phyloP scores from a whole-genome alignment of 768 basidiomycete species.

The Auricularia heimuer region DNA sequence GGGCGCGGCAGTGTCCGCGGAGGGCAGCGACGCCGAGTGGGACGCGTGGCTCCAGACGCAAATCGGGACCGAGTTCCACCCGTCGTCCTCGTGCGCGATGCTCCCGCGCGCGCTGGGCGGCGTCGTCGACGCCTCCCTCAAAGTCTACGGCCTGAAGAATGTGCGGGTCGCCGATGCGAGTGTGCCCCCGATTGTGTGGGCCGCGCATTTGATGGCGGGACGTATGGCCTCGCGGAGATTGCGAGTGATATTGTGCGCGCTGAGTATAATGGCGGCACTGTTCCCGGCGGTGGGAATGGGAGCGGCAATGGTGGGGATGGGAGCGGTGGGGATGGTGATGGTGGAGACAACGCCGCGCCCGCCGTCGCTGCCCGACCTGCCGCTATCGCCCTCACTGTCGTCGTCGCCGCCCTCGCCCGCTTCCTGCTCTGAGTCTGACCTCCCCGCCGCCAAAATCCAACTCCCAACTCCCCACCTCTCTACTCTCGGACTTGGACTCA shows the following conservation, averaged over 20 bases:
- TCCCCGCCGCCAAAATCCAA: no score
- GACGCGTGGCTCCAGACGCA: slow-evolving; percentile 38
- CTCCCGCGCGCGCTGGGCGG: slow-evolving; percentile 42
- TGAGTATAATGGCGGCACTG: slow-evolving; percentile 17
- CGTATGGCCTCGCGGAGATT: slow-evolving; percentile 40
- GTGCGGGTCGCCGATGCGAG: slow-evolving; percentile 49
- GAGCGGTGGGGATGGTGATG: not conserved
- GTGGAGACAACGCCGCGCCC: no score
- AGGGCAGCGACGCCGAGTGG: slow-evolving; percentile 41
- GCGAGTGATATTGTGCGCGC: slow-evolving; percentile 34
- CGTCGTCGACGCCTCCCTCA: slow-evolving; percentile 45
- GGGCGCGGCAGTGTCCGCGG: slow-evolving; percentile 32
- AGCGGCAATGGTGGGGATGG: not conserved
- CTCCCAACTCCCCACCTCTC: no score
- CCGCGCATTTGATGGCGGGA: slow-evolving; percentile 32
- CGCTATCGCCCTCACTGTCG: no score
- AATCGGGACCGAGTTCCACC: slow-evolving; percentile 51
- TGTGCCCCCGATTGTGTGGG: slow-evolving; percentile 44
- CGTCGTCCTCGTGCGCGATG: slow-evolving; percentile 48
- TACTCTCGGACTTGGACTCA: no score
- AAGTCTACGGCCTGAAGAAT: slow-evolving; percentile 47
- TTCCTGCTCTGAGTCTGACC: no score
- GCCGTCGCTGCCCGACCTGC: no score
- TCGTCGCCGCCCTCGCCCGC: no score
- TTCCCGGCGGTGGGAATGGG: not conserved